These are phyloP conservation scores for Nitzschia inconspicua DNA, from an alignment of 108 stramenopile species.

Conservation along the genomic window DNA sequence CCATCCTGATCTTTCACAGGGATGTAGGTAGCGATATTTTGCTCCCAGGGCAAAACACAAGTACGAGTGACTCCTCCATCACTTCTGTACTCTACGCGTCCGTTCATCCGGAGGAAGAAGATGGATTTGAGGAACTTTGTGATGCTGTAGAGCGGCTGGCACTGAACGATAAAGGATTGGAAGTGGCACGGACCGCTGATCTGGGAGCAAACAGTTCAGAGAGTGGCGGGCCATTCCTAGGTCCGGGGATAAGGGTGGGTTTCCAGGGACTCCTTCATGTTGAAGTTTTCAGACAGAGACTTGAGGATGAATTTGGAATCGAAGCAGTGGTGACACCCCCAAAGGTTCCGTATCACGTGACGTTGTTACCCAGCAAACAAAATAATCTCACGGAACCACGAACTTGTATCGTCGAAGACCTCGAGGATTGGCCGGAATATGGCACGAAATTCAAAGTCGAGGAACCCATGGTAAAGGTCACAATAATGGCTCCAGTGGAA, in stretches of 20 bases:
- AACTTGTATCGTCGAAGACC: conserved; percentile 79
- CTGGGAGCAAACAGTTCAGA: conserved; percentile 41
- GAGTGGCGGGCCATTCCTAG: conserved; percentile 82
- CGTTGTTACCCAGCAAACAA: conserved; percentile 77
- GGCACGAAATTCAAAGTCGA: conserved; percentile 72
- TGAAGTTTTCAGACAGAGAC: conserved; percentile 95
- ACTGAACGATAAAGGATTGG: conserved; percentile 91
- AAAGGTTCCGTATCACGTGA: conserved; percentile 91
- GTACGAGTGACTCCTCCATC: conserved; percentile 1
- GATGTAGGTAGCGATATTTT: conserved; percentile 44
- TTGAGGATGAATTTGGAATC: conserved; percentile 93
- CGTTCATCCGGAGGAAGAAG: conserved; percentile 91
- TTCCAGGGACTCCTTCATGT: conserved; percentile 98
- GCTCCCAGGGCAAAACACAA: conserved; percentile 31
- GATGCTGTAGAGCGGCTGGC: conserved; percentile 89
- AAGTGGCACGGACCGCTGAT: conserved; percentile 60
- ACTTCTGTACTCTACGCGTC: conserved; percentile 94
- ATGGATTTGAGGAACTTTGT: conserved; percentile 88
- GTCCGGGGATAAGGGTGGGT: conserved; percentile 91
- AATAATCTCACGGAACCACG: conserved; percentile 76
- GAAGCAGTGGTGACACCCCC: conserved; percentile 97
- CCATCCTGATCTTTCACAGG: conserved; percentile 71
- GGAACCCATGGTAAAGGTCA: conserved; percentile 79
- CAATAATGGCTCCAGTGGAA: conserved; percentile 77
- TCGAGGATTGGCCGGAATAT: conserved; percentile 64